These are phyloP conservation scores for Umbilicaria muhlenbergii DNA, from an alignment of 495 filamentous ascomycete genomes.

Conservation along the genomic window DNA sequence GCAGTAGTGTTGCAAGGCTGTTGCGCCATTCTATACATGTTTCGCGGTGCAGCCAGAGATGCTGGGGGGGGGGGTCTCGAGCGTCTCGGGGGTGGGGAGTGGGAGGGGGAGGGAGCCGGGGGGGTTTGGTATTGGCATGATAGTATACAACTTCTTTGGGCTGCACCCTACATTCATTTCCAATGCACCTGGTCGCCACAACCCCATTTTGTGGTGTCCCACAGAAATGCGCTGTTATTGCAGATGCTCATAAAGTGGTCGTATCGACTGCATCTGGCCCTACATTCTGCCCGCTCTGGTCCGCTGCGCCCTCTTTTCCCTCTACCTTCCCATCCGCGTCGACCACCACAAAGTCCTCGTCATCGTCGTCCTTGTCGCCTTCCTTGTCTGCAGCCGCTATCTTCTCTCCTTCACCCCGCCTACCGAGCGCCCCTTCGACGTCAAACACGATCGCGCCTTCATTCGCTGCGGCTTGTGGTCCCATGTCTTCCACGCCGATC, in stretches of 20 bases:
- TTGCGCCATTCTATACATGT: too few relatives aligned
- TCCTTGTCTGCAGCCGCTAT: slow-evolving; percentile 2
- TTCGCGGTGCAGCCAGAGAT: too few relatives aligned
- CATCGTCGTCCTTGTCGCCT: slow-evolving; percentile 17
- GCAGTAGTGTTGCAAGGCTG: too few relatives aligned
- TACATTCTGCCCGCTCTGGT: slow-evolving; percentile 2
- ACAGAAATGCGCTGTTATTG: too few relatives aligned
- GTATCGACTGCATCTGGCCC: slow-evolving; percentile 6
- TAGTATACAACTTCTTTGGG: too few relatives aligned
- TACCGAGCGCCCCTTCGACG: slow-evolving; percentile 8
- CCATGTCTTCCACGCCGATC: slow-evolving; percentile 76
- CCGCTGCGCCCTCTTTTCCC: slow-evolving; percentile 2
- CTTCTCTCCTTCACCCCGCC: slow-evolving; percentile 2
- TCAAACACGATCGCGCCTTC: slow-evolving; percentile 9
- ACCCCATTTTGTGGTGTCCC: too few relatives aligned
- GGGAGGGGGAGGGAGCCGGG: too few relatives aligned
- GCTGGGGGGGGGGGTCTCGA: too few relatives aligned
- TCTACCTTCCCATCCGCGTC: slow-evolving; percentile 16
- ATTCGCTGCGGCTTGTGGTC: slow-evolving; percentile 43
- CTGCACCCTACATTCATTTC: too few relatives aligned
- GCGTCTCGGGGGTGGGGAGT: too few relatives aligned
- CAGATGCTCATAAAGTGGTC: slow-evolving; percentile 1
- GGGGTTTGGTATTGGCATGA: too few relatives aligned
- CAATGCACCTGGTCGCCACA: too few relatives aligned
- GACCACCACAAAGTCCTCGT: slow-evolving; percentile 27